Evolutionary conservation across 2,329 filamentous ascomycete genomes (phyloP).

Genomic region (Zelopaecilomyces penicillatus): DNA sequence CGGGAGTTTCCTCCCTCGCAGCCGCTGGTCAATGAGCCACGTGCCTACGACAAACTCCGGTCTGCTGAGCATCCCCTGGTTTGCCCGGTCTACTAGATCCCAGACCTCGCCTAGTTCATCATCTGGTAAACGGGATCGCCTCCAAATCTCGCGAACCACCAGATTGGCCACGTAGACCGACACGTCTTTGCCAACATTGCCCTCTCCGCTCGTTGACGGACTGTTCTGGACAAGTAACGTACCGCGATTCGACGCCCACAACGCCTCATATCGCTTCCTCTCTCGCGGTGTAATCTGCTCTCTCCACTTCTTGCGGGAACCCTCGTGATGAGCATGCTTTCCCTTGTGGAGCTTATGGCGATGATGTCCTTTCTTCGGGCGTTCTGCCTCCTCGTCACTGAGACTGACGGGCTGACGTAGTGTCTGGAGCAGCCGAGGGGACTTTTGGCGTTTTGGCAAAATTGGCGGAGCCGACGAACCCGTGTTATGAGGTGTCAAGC

Average conservation of each 20-base stretch:
- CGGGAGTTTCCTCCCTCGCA: slow-evolving; percentile 73
- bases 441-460: slow-evolving; percentile 34
- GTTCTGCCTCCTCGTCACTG: slow-evolving; percentile 46
- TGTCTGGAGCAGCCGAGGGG: slow-evolving; percentile 54
- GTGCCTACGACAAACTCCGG: slow-evolving; percentile 75
- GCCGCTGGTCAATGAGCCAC: slow-evolving; percentile 73
- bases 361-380: slow-evolving; percentile 38
- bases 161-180: slow-evolving; percentile 55
- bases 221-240: slow-evolving; percentile 30
- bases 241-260: slow-evolving; percentile 77
- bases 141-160: slow-evolving; percentile 69
- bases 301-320: slow-evolving; percentile 66
- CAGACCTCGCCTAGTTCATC: slow-evolving; percentile 69
- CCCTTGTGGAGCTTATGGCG: slow-evolving; percentile 45
- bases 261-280: slow-evolving; percentile 71
- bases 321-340: slow-evolving; percentile 70
- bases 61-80: slow-evolving; percentile 48
- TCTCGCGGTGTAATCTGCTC: slow-evolving; percentile 65
- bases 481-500: slow-evolving; percentile 34
- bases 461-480: slow-evolving; percentile 28
- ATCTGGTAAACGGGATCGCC: slow-evolving; percentile 55
- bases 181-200: slow-evolving; percentile 16
- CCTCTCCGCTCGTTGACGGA: slow-evolving; percentile 10
- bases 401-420: slow-evolving; percentile 48
- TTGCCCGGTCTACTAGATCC: slow-evolving; percentile 58